Conservation (phyloP, 768 basidiomycete genomes). For the Suillus cothurnatus region DNA sequence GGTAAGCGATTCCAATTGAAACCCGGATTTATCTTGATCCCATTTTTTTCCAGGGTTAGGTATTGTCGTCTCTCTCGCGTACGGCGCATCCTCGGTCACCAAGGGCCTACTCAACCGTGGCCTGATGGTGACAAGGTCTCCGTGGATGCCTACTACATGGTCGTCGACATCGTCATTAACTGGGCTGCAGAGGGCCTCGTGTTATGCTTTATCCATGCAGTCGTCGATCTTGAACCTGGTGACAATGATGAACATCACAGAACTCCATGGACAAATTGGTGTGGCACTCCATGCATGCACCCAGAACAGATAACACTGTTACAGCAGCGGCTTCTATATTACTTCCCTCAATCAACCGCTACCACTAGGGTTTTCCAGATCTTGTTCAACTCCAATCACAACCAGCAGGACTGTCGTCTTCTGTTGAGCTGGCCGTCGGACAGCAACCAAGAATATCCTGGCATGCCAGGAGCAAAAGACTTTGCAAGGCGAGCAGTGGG, state of each 20-base stretch:
- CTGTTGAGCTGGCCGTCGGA: conserved; percentile 82
- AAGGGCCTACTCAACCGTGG: conserved; percentile 57
- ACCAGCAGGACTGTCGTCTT: conserved; percentile 51
- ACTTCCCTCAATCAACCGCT: conserved; percentile 50
- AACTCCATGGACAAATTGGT: conserved; percentile 87
- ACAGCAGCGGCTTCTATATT: conserved; percentile 57
- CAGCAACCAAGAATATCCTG: conserved; percentile 40
- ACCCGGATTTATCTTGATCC: conserved; percentile 18
- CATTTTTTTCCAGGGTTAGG: conserved; percentile 57
- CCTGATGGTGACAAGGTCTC: conserved; percentile 68
- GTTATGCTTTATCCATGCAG: conserved; percentile 87
- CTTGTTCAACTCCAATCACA: conserved; percentile 48
- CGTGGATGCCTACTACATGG: conserved; percentile 76
- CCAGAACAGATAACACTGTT: conserved; percentile 59
- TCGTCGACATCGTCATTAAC: conserved; percentile 87
- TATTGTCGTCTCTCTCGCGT: conserved; percentile 77
- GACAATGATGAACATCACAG: conserved; percentile 80
- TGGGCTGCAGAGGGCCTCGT: conserved; percentile 87
- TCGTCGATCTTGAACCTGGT: conserved; percentile 63
- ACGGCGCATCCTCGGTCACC: conserved; percentile 71
- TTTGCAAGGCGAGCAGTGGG: conserved; percentile 64
- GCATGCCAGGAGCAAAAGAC: conserved; percentile 45
- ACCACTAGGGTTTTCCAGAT: conserved; percentile 80
- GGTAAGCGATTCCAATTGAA: conserved; percentile 39
- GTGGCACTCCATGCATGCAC: conserved; percentile 71